Conservation (phyloP, 768 basidiomycete genomes). For the Baorangia bicolor region DNA sequence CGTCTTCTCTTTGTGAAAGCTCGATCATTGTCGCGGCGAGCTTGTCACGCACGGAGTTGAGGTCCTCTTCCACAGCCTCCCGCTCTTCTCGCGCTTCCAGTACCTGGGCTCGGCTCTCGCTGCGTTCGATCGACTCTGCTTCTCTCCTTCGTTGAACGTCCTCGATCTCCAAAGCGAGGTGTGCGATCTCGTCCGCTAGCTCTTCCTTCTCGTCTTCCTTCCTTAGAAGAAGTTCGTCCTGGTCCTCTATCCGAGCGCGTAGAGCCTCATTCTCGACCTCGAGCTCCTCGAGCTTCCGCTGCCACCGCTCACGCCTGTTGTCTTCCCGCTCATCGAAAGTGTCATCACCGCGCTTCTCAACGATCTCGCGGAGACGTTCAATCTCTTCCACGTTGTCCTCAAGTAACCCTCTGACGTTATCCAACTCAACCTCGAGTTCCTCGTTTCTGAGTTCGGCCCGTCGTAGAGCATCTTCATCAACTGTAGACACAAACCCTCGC, state of each 20-base stretch:
- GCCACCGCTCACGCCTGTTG: slow-evolving; percentile 42
- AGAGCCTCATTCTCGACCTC: slow-evolving; percentile 66
- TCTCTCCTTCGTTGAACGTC: slow-evolving; percentile 60
- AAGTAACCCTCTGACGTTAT: slow-evolving; percentile 63
- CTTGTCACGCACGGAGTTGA: slow-evolving; percentile 72
- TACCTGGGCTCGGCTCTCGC: slow-evolving; percentile 68
- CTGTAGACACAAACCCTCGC: slow-evolving; percentile 41
- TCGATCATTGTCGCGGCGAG: slow-evolving; percentile 80
- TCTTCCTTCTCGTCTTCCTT: slow-evolving; percentile 74
- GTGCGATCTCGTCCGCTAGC: slow-evolving; percentile 62
- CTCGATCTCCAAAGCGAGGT: slow-evolving; percentile 64
- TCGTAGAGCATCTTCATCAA: slow-evolving; percentile 51
- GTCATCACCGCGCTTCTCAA: slow-evolving; percentile 54
- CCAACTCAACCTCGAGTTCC: slow-evolving; percentile 72
- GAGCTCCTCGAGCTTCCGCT: slow-evolving; percentile 54
- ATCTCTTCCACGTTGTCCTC: slow-evolving; percentile 87
- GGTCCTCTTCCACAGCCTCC: slow-evolving; percentile 75
- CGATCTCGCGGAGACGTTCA: slow-evolving; percentile 65
- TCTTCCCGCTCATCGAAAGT: slow-evolving; percentile 41
- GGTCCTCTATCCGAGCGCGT: slow-evolving; percentile 54
- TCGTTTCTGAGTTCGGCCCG: slow-evolving; percentile 61
- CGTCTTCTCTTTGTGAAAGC: slow-evolving; percentile 84
- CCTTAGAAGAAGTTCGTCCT: slow-evolving; percentile 51
- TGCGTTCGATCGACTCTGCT: slow-evolving; percentile 65
- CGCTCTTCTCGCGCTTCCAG: slow-evolving; percentile 71